These are phyloP conservation scores for Halophytophthora batemanensis DNA, from an alignment of 352 stramenopile species.

Conservation along the genomic window DNA sequence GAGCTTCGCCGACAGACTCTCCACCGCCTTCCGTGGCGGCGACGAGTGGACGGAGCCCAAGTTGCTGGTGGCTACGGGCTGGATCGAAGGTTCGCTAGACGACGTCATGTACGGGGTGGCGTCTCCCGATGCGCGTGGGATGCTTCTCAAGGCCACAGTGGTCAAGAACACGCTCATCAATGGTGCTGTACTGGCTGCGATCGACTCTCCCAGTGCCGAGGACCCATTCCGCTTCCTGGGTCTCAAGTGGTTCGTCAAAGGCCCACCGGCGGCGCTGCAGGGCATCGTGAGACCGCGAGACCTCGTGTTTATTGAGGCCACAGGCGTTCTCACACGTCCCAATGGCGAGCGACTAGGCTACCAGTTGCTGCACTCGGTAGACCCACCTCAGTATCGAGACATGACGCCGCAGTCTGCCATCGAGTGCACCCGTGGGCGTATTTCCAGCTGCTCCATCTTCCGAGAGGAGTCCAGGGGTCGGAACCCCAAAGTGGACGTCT, in stretches of 20 bases:
- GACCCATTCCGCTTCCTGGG: conserved; percentile 37
- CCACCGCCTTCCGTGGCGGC: conserved; percentile 15
- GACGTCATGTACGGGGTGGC: conserved; percentile 69
- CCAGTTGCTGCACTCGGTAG: conserved; percentile 36
- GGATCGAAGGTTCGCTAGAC: conserved; percentile 39
- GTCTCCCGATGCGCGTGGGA: conserved; percentile 37
- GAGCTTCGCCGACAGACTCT: conserved; percentile 39
- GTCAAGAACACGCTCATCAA: conserved; percentile 35
- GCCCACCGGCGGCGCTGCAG: conserved; percentile 16
- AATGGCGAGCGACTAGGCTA: conserved; percentile 23
- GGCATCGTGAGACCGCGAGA: conserved; percentile 35
- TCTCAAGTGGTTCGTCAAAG: conserved; percentile 40
- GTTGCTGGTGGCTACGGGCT: conserved; percentile 35
- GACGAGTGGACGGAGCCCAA: conserved; percentile 34
- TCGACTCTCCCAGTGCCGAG: conserved; percentile 23
- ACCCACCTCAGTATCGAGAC: conserved; percentile 13
- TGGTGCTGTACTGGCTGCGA: conserved; percentile 33
- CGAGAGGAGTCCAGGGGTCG: conserved; percentile 11
- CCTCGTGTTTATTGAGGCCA: conserved; percentile 38
- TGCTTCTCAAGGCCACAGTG: conserved; percentile 45
- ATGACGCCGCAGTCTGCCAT: conserved; percentile 12
- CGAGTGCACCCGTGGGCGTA: conserved; percentile 25
- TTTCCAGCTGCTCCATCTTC: conserved; percentile 39
- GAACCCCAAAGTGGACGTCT: conserved; percentile 13
- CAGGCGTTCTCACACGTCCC: conserved; percentile 15